A percentile compares a stretch with the other conserved stretches of the same genome.
Evolutionary conservation across 345 rosid species (phyloP).

Genomic region (Eucalyptus cloeziana): DNA sequence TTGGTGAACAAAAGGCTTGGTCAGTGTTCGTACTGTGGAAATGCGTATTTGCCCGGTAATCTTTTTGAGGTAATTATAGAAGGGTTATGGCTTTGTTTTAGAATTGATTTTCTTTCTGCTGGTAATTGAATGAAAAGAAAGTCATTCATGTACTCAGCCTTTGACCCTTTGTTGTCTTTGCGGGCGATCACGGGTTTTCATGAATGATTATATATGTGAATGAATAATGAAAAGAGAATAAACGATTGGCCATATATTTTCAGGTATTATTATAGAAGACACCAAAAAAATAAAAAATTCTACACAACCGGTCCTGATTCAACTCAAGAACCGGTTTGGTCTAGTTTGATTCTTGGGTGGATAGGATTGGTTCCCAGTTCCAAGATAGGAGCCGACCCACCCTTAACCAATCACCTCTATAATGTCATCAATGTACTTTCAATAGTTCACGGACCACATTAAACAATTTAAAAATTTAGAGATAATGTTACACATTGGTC

Average conservation of each 20-base stretch:
- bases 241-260: background rate
- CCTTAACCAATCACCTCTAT: background rate
- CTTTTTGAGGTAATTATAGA: background rate
- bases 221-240: background rate
- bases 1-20: background rate
- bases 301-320: background rate
- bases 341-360: background rate
- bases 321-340: background rate
- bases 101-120: background rate
- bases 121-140: background rate
- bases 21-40: background rate
- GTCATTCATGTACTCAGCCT: background rate
- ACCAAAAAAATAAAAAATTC: background rate
- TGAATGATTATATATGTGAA: background rate
- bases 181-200: background rate
- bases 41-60: background rate
- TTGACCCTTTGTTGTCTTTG: background rate
- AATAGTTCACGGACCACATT: fast-evolving
- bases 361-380: background rate
- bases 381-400: background rate
- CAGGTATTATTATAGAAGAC: background rate
- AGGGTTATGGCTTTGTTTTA: background rate
- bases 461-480: no score
- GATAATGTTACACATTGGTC: no score
- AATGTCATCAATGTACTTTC: background rate